Evolutionary conservation across 257 asterid genomes (phyloP).

Genomic region (Solanum gandarillasii): DNA sequence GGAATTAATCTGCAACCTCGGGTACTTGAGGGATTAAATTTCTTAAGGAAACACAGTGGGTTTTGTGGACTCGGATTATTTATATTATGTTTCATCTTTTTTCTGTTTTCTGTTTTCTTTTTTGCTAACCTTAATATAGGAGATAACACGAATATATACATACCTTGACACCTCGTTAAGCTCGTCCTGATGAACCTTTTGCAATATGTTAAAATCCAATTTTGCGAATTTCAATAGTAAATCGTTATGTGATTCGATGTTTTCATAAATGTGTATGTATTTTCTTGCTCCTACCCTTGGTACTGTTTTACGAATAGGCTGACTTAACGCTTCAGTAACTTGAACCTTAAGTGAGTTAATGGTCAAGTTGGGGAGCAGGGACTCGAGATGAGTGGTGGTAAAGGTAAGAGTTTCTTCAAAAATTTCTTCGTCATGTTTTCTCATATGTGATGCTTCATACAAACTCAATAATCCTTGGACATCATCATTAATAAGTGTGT

Average conservation of each 20-base stretch:
- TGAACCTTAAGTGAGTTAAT: neutral
- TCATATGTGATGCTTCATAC: no score
- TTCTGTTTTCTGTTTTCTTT: no score
- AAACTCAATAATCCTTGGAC: no score
- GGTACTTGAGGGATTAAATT: no score
- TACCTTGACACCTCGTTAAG: neutral
- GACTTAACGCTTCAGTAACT: conserved; percentile 3
- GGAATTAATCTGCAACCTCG: no score
- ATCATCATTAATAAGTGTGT: no score
- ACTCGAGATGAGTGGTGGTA: neutral
- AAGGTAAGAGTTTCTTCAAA: conserved; percentile 16
- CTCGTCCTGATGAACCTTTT: conserved; percentile 7
- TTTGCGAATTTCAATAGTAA: conserved; percentile 6
- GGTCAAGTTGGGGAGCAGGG: neutral
- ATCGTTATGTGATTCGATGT: neutral
- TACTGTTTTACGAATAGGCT: conserved; percentile 9
- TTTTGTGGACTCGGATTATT: no score
- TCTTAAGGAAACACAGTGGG: no score
- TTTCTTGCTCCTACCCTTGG: conserved; percentile 8
- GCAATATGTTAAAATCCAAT: conserved; percentile 15
- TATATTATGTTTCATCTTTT: no score
- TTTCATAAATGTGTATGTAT: conserved; percentile 9
- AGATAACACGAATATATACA: no score
- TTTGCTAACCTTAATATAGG: no score
- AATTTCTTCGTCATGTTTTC: no score